Percentiles rank a stretch among this genome's conserved stretches.
These are phyloP conservation scores for Barnettozyma vustinii DNA, from an alignment of 805 yeast species.

Conservation along the genomic window DNA sequence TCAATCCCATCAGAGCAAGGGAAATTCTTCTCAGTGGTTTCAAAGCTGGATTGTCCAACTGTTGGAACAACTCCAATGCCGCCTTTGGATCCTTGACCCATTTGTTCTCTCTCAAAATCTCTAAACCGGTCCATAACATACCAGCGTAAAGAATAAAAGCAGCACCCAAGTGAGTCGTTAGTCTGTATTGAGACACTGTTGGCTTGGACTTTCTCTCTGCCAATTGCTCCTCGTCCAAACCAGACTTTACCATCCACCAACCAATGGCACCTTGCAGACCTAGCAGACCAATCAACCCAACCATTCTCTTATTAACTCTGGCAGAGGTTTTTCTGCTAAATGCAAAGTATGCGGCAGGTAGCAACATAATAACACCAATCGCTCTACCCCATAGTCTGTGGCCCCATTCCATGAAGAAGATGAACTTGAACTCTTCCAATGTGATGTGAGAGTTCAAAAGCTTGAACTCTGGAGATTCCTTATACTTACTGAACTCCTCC, in stretches of 20 bases:
- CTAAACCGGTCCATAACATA: constrained; percentile 86
- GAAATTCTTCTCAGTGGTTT: constrained; percentile 52
- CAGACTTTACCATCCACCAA: constrained; percentile 99
- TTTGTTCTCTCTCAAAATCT: constrained; percentile 68
- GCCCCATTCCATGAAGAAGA: constrained; percentile 96
- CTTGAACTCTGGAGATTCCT: constrained; percentile 85
- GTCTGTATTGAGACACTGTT: constrained; percentile 93
- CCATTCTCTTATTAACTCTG: constrained; percentile 59
- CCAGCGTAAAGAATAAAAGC: constrained; percentile 86
- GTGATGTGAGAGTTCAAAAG: constrained; percentile 84
- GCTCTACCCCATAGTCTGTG: constrained; percentile 90
- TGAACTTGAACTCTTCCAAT: constrained; percentile 89
- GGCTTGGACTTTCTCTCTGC: constrained; percentile 84
- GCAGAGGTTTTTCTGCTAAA: constrained; percentile 57
- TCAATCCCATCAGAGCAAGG: constrained; percentile 53
- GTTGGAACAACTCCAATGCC: constrained; percentile 48
- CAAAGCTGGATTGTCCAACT: constrained; percentile 58
- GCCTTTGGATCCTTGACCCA: constrained; percentile 60
- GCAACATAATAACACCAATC: constrained; percentile 75
- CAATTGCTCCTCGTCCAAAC: constrained; percentile 75
- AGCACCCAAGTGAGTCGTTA: constrained; percentile 90
- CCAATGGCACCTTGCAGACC: constrained; percentile 96
- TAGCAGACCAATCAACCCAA: constrained; percentile 68
- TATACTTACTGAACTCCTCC: constrained; percentile 73
- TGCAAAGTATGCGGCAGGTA: constrained; percentile 84